Percentiles rank a stretch among this genome's conserved stretches.
Evolutionary conservation across 2,329 filamentous ascomycete species (phyloP).

Genomic region (Ascochyta koolunga): DNA sequence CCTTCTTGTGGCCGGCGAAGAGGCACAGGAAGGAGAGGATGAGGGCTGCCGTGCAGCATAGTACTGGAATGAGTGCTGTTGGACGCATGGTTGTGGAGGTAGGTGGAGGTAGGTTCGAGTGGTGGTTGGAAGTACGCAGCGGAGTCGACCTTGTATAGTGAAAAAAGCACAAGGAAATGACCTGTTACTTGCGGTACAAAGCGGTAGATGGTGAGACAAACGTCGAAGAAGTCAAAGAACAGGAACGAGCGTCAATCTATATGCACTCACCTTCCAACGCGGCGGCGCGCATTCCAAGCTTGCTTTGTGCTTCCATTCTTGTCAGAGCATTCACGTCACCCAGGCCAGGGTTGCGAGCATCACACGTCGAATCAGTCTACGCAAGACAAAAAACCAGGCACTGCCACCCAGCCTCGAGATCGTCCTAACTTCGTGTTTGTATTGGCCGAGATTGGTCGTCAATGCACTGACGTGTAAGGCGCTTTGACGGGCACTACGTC

Average conservation of each 20-base stretch:
- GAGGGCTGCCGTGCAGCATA: conserved; percentile 60
- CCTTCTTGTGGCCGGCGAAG: conserved; percentile 64
- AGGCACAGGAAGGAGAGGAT: conserved; percentile 65
- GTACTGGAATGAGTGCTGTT: conserved; percentile 57
- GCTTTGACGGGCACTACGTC: conserved; percentile 18
- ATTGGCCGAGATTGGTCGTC: conserved; percentile 12
- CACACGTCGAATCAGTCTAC: conserved; percentile 18
- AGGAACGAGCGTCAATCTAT: conserved; percentile 8
- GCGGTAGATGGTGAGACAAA: conserved; percentile 6
- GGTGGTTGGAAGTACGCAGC: conserved; percentile 1
- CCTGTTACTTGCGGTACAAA: conserved; percentile 1
- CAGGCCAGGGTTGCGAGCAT: conserved; percentile 20
- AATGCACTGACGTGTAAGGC: conserved; percentile 29
- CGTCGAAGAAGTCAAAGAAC: neutral
- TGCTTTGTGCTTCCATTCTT: conserved; percentile 17
- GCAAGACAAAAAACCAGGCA: conserved; percentile 18
- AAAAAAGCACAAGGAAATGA: neutral
- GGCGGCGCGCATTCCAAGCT: conserved; percentile 16
- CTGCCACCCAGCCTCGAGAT: conserved; percentile 29
- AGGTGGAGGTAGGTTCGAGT: neutral
- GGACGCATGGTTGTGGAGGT: conserved; percentile 50
- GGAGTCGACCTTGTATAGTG: neutral
- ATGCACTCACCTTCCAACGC: conserved; percentile 7
- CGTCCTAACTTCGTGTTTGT: conserved; percentile 12
- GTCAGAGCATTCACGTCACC: conserved; percentile 32